A percentile compares a stretch with the other conserved stretches of the same genome.
phyloP scores from a whole-genome alignment of 768 basidiomycete species.

The Auriscalpium vulgare region DNA sequence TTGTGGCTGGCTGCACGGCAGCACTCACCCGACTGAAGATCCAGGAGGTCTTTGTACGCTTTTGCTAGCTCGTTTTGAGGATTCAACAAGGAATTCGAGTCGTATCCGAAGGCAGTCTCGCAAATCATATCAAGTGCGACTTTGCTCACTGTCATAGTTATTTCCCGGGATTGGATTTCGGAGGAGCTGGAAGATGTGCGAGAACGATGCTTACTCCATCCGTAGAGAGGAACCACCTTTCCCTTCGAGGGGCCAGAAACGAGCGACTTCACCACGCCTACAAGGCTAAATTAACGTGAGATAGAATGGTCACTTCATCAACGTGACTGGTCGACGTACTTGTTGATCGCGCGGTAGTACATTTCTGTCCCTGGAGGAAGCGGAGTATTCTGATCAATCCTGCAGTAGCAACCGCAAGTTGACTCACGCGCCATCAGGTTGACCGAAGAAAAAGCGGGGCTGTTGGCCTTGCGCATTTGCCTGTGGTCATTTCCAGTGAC shows the following conservation, averaged over 20 bases:
- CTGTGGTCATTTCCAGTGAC: too few species aligned
- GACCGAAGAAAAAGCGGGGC: too few species aligned
- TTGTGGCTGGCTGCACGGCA: too few species aligned
- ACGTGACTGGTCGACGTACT: background rate
- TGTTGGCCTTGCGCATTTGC: too few species aligned
- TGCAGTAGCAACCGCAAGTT: background rate
- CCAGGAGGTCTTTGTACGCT: too few species aligned
- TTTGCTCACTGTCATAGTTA: conserved; percentile 3
- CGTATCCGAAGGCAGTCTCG: conserved; percentile 12
- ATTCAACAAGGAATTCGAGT: conserved; percentile 10
- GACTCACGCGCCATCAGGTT: conserved; percentile 4
- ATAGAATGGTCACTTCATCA: background rate
- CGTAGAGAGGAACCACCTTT: conserved; percentile 9
- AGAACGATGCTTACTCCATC: conserved; percentile 6
- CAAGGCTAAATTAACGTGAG: background rate
- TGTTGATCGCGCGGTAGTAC: background rate
- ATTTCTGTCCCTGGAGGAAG: background rate
- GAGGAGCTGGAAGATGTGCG: too few species aligned
- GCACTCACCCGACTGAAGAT: too few species aligned
- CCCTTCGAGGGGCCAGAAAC: background rate
- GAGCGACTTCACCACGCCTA: background rate
- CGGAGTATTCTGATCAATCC: background rate
- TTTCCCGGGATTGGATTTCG: too few species aligned
- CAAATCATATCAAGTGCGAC: conserved; percentile 18
- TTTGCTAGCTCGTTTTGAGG: conserved; percentile 1